phyloP scores from a whole-genome alignment of 768 basidiomycete genomes.

The Auriscalpium microsporum region DNA sequence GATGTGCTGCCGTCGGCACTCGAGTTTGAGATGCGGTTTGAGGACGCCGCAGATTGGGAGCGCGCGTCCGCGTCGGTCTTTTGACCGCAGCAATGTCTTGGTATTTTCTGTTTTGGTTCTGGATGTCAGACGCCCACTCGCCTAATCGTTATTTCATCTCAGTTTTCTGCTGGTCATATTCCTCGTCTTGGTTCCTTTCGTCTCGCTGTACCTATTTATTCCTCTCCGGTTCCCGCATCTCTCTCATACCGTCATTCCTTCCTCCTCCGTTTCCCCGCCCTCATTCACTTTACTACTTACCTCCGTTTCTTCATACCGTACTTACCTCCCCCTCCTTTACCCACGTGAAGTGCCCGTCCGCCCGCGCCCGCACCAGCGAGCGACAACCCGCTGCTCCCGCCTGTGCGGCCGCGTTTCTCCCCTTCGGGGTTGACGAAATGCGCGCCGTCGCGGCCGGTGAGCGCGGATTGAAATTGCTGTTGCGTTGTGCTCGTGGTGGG shows the following conservation, averaged over 20 bases:
- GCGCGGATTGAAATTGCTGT: slow-evolving; percentile 28
- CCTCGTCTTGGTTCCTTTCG: slow-evolving; percentile 5
- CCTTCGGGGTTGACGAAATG: slow-evolving; percentile 40
- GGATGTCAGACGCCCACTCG: slow-evolving; percentile 8
- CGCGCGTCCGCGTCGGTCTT: neutral
- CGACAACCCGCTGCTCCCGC: slow-evolving; percentile 25
- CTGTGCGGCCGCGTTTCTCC: slow-evolving; percentile 32
- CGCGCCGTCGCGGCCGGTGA: slow-evolving; percentile 30
- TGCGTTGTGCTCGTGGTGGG: slow-evolving; percentile 1
- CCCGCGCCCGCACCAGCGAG: no score
- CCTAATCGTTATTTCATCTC: slow-evolving; percentile 4
- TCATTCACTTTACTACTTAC: neutral
- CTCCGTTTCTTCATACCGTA: neutral
- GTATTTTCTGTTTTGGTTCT: slow-evolving; percentile 9
- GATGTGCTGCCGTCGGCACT: slow-evolving; percentile 22
- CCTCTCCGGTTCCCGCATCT: neutral
- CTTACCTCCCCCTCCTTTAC: neutral
- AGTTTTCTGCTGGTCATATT: slow-evolving; percentile 11
- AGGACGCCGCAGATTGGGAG: neutral
- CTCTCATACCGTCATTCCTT: neutral
- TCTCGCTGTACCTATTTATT: neutral
- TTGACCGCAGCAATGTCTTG: slow-evolving; percentile 1
- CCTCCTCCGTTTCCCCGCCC: neutral
- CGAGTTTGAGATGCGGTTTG: slow-evolving; percentile 20
- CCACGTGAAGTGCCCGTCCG: neutral